Conservation (phyloP, 2,329 filamentous ascomycete genomes). For the Fusarium sp. region DNA sequence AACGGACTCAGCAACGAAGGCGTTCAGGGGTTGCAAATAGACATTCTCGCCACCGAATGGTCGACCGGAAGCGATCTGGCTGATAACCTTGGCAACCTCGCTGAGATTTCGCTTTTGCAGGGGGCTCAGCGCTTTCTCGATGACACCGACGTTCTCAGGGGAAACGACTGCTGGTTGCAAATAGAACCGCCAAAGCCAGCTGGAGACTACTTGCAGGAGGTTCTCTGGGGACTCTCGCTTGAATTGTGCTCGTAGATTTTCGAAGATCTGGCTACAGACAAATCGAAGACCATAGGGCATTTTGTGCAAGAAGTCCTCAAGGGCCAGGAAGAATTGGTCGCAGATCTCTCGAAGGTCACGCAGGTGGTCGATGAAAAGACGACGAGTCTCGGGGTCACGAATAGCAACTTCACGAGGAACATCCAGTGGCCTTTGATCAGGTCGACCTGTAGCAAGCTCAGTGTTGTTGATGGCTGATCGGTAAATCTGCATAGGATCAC, state of each 20-base stretch:
- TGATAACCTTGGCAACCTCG: conserved; percentile 91
- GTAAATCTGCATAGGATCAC: conserved; percentile 98
- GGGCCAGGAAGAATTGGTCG: conserved; percentile 84
- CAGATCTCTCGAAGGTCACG: conserved; percentile 95
- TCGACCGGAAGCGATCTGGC: conserved; percentile 88
- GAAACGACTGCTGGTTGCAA: conserved; percentile 89
- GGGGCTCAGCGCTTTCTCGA: conserved; percentile 89
- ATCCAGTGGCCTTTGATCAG: conserved; percentile 84
- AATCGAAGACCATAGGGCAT: conserved; percentile 96
- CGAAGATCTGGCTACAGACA: conserved; percentile 86
- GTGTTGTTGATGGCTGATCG: conserved; percentile 96
- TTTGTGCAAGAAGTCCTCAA: conserved; percentile 85
- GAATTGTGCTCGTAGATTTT: conserved; percentile 81
- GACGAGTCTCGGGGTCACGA: conserved; percentile 90
- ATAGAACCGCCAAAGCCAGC: conserved; percentile 96
- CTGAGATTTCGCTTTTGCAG: conserved; percentile 92
- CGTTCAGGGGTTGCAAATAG: conserved; percentile 94
- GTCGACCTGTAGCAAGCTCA: conserved; percentile 89
- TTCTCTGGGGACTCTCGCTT: conserved; percentile 81
- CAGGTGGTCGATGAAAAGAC: conserved; percentile 93
- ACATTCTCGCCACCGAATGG: conserved; percentile 95
- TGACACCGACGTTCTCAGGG: conserved; percentile 92
- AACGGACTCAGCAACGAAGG: conserved; percentile 87
- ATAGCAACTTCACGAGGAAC: conserved; percentile 95
- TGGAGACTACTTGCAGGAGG: conserved; percentile 84